Evolutionary conservation across 371 early-diverging fungal genomes (phyloP).

Genomic region (Mucor circinelloides): DNA sequence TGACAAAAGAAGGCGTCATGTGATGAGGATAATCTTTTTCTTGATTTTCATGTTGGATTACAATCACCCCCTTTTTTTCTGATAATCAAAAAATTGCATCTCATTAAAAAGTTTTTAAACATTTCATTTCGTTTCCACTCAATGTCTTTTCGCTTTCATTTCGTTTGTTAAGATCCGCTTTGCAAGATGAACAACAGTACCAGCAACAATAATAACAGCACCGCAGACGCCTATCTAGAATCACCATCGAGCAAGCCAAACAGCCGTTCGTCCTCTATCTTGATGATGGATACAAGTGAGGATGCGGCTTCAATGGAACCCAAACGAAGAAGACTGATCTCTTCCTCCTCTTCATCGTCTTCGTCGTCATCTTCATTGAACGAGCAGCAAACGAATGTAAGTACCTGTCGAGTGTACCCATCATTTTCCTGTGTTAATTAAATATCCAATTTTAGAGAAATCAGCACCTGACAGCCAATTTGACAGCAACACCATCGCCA

Average conservation of each 20-base stretch:
- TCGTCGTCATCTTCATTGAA: background rate
- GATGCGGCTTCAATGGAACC: background rate
- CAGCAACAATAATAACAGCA: background rate
- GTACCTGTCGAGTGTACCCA: background rate
- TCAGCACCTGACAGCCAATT: background rate
- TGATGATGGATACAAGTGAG: background rate
- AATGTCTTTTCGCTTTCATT: background rate
- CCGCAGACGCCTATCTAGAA: background rate
- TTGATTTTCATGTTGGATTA: background rate
- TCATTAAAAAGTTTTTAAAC: background rate
- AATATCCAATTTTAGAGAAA: constrained; percentile 2
- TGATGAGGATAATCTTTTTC: background rate
- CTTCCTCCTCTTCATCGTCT: constrained; percentile 5
- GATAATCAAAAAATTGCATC: background rate
- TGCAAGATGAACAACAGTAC: background rate
- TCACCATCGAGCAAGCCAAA: constrained; percentile 11
- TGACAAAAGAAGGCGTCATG: background rate
- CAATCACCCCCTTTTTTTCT: background rate
- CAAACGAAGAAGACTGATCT: constrained; percentile 14
- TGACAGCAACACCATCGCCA: background rate
- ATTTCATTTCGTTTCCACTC: background rate
- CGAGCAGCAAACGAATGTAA: background rate
- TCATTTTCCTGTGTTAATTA: background rate
- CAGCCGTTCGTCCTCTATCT: constrained; percentile 7
- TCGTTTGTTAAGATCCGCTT: background rate